phyloP scores from a whole-genome alignment of 257 asterid genomes.

The Nicotiana knightiana region DNA sequence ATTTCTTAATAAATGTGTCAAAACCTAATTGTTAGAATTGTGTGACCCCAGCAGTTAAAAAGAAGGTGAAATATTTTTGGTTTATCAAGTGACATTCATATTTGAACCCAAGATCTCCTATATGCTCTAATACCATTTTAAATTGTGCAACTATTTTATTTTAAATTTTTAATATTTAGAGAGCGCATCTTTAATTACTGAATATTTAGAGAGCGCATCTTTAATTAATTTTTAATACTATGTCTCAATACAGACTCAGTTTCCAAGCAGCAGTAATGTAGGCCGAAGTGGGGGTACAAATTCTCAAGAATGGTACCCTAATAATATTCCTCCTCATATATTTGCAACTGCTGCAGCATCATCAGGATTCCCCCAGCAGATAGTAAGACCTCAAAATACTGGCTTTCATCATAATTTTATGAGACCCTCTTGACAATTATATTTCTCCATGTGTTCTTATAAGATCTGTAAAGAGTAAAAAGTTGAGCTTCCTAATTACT shows the following conservation, averaged over 20 bases:
- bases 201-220: neutral
- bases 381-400: conserved; percentile 36
- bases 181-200: neutral
- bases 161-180: neutral
- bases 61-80: neutral
- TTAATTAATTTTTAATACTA: neutral
- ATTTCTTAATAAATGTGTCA: neutral
- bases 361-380: conserved; percentile 85
- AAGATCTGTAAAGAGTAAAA: neutral
- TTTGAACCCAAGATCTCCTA: neutral
- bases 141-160: neutral
- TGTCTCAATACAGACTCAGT: conserved; percentile 20
- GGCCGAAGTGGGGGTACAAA: conserved; percentile 24
- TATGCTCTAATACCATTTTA: neutral
- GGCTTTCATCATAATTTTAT: conserved; percentile 49
- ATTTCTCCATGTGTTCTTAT: neutral
- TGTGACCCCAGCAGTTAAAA: neutral
- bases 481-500: neutral
- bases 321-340: conserved; percentile 20
- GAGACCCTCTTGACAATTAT: conserved; percentile 35
- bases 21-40: neutral
- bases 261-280: conserved; percentile 37
- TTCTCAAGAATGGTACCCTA: conserved; percentile 30
- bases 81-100: too few species aligned
- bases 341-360: conserved; percentile 91